phyloP scores from a whole-genome alignment of 306 rosid genomes.

The Mimosa bimucronata region DNA sequence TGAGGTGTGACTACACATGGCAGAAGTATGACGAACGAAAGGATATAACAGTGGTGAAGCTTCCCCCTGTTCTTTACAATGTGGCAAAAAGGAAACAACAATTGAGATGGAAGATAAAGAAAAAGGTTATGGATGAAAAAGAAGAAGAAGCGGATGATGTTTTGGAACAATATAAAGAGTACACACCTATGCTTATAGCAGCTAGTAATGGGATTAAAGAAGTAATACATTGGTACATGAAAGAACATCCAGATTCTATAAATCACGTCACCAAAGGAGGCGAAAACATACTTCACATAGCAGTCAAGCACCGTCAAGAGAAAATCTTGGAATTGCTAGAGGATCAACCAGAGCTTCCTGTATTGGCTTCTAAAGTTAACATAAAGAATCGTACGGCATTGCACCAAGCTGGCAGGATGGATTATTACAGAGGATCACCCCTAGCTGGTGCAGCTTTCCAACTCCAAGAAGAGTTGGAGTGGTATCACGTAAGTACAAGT shows the following conservation, averaged over 20 bases:
- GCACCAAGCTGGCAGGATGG: constrained; percentile 36
- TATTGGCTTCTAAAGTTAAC: background rate
- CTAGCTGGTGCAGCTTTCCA: constrained; percentile 43
- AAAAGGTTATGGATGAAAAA: fast-evolving
- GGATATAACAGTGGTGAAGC: background rate
- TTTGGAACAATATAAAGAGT: background rate
- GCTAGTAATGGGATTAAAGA: constrained; percentile 40
- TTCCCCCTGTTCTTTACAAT: background rate
- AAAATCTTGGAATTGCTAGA: constrained; percentile 19
- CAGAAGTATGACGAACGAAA: background rate
- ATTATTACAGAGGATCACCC: background rate
- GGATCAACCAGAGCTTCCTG: background rate
- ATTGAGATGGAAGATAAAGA: background rate
- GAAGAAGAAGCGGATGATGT: too few species aligned
- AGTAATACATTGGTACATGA: constrained; percentile 25
- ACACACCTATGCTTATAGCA: constrained; percentile 39
- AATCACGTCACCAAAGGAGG: background rate
- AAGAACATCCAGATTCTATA: constrained; percentile 27
- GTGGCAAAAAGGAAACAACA: too few species aligned
- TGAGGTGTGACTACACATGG: constrained; percentile 18
- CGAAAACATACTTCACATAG: constrained; percentile 36
- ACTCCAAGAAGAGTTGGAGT: constrained; percentile 43
- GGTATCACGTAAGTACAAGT: constrained; percentile 40
- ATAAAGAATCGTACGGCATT: constrained; percentile 26
- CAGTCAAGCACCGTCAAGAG: constrained; percentile 35